Conservation (phyloP, 371 early-diverging fungal genomes). For the Rhizopus sp. region DNA sequence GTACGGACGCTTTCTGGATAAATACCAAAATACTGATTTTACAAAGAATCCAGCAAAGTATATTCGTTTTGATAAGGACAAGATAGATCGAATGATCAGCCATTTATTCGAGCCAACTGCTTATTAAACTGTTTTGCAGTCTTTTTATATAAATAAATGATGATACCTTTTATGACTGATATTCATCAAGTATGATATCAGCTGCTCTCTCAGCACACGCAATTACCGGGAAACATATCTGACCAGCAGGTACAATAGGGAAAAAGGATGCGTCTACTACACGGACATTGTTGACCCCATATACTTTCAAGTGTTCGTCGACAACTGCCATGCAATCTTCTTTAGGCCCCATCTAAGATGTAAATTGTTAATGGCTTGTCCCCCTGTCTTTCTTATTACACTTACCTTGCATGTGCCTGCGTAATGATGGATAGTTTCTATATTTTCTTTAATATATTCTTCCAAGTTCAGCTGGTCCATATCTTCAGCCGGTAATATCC, state of each 20-base stretch:
- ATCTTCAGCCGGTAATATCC: conserved; percentile 17
- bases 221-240: conserved; percentile 32
- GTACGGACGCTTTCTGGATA: conserved; percentile 76
- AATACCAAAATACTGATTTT: conserved; percentile 68
- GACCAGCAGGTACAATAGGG: conserved; percentile 37
- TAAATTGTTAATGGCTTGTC: not conserved
- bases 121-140: conserved; percentile 17
- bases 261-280: conserved; percentile 54
- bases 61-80: conserved; percentile 74
- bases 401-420: conserved; percentile 47
- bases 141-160: not conserved
- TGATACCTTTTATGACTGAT: not conserved
- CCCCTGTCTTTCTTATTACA: not conserved
- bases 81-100: conserved; percentile 65
- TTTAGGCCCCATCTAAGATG: conserved; percentile 17
- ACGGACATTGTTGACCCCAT: conserved; percentile 40
- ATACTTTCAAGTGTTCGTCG: conserved; percentile 40
- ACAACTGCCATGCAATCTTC: conserved; percentile 31
- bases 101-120: conserved; percentile 69
- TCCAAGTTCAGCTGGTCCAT: not conserved
- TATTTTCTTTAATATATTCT: conserved; percentile 25
- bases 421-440: conserved; percentile 40
- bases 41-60: conserved; percentile 83
- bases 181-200: conserved; percentile 21
- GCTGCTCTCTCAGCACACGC: conserved; percentile 31